These are phyloP conservation scores for Hanseniaspora clermontiae DNA, from an alignment of 805 yeast species.

Conservation along the genomic window DNA sequence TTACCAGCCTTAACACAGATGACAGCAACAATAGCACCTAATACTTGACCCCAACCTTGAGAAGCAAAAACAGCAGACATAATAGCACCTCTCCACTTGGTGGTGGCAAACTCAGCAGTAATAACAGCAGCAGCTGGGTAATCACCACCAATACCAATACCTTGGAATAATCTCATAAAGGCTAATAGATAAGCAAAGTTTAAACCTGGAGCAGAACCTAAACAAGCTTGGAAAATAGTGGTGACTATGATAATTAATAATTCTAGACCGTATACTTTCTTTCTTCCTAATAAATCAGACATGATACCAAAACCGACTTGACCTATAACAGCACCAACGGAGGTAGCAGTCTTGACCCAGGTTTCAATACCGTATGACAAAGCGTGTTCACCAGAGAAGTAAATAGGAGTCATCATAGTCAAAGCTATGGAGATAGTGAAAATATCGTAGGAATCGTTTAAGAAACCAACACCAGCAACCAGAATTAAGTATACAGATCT, in stretches of 20 bases:
- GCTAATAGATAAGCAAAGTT: constrained; percentile 61
- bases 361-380: constrained; percentile 66
- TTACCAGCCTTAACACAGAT: constrained; percentile 68
- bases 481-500: constrained; percentile 67
- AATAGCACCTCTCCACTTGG: constrained; percentile 96
- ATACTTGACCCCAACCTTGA: constrained; percentile 92
- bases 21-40: constrained; percentile 75
- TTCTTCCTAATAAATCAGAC: constrained; percentile 77
- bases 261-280: constrained; percentile 76
- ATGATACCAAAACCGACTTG: constrained; percentile 72
- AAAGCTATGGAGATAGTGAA: constrained; percentile 78
- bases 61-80: constrained; percentile 94
- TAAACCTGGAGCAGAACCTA: constrained; percentile 62
- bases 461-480: constrained; percentile 88
- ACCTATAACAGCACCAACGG: constrained; percentile 89
- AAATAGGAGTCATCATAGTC: constrained; percentile 65
- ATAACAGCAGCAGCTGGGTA: constrained; percentile 89
- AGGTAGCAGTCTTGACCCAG: constrained; percentile 72
- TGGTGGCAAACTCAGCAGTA: constrained; percentile 82
- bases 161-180: constrained; percentile 75
- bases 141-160: constrained; percentile 97
- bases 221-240: constrained; percentile 60
- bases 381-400: constrained; percentile 39
- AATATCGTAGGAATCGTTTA: constrained; percentile 86
- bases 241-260: constrained; percentile 73